These are phyloP conservation scores for Nematodospora valgi DNA, from an alignment of 805 yeast species.

Conservation along the genomic window DNA sequence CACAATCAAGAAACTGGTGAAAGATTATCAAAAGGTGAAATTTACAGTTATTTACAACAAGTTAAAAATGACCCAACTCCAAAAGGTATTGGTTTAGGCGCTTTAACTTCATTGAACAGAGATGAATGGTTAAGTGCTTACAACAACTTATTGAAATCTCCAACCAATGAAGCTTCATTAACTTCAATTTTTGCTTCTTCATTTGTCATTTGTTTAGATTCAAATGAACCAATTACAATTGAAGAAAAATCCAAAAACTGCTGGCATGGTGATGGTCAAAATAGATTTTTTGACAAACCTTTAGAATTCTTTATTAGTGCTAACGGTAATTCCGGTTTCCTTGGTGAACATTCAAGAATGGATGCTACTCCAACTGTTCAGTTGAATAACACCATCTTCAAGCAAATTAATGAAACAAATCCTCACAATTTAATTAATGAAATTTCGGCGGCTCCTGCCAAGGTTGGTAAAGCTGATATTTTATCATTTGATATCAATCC, in stretches of 20 bases:
- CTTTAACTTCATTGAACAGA: constrained; percentile 79
- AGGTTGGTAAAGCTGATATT: constrained; percentile 10
- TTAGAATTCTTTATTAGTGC: constrained; percentile 76
- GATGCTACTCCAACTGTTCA: constrained; percentile 96
- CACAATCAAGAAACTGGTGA: constrained; percentile 48
- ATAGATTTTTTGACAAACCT: constrained; percentile 91
- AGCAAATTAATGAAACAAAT: constrained; percentile 47
- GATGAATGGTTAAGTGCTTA: constrained; percentile 73
- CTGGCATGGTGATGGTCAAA: constrained; percentile 96
- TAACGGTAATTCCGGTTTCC: constrained; percentile 86
- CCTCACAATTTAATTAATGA: constrained; percentile 28
- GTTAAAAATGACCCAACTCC: constrained; percentile 41
- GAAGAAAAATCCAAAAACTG: constrained; percentile 79
- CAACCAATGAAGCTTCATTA: constrained; percentile 58
- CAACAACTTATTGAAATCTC: constrained; percentile 52
- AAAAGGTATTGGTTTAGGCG: constrained; percentile 62
- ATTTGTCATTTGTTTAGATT: constrained; percentile 77
- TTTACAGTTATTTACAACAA: constrained; percentile 56
- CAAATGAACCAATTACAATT: constrained; percentile 66
- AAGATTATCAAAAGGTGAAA: constrained; percentile 43
- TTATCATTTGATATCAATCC: constrained; percentile 61
- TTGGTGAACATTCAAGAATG: constrained; percentile 97
- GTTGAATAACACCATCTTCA: constrained; percentile 72
- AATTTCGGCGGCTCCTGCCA: constrained; percentile 14
- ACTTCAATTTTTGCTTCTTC: constrained; percentile 73